phyloP scores from a whole-genome alignment of 139 green algal species.

The Chlamydomonas schloesseri region DNA sequence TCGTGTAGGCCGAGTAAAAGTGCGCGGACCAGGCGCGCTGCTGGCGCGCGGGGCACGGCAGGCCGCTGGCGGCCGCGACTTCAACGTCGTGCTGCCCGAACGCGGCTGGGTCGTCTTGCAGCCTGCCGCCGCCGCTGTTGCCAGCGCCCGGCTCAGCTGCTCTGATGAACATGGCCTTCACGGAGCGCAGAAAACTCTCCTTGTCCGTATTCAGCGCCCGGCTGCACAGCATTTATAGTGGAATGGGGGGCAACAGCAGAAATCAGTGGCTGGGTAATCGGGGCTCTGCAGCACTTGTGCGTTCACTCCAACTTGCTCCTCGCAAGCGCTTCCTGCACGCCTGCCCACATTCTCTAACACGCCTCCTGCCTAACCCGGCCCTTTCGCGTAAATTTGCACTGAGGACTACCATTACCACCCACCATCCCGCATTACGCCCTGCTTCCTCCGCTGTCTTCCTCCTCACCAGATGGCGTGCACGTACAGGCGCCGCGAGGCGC shows the following conservation, averaged over 20 bases:
- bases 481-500: slow-evolving; percentile 19
- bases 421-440: no score
- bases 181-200: slow-evolving; percentile 6
- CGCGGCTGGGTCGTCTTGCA: neutral
- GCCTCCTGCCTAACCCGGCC: no score
- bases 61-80: neutral
- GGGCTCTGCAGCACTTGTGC: no score
- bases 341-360: no score
- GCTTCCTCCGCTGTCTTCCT: no score
- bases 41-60: slow-evolving; percentile 11
- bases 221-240: neutral
- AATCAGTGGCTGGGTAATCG: no score
- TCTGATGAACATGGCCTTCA: neutral
- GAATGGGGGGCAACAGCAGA: no score
- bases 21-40: neutral
- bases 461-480: slow-evolving; percentile 20
- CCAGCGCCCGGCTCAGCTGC: neutral
- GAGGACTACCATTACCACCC: no score
- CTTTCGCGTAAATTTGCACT: no score
- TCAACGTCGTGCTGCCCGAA: slow-evolving; percentile 3
- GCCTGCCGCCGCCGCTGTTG: neutral
- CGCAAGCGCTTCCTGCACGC: no score
- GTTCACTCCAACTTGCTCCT: no score
- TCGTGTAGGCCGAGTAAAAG: neutral
- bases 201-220: neutral